Percentiles rank a stretch among this genome's conserved stretches.
These are phyloP conservation scores for Hyphopichia homilentoma DNA, from an alignment of 805 yeast genomes.

Conservation along the genomic window DNA sequence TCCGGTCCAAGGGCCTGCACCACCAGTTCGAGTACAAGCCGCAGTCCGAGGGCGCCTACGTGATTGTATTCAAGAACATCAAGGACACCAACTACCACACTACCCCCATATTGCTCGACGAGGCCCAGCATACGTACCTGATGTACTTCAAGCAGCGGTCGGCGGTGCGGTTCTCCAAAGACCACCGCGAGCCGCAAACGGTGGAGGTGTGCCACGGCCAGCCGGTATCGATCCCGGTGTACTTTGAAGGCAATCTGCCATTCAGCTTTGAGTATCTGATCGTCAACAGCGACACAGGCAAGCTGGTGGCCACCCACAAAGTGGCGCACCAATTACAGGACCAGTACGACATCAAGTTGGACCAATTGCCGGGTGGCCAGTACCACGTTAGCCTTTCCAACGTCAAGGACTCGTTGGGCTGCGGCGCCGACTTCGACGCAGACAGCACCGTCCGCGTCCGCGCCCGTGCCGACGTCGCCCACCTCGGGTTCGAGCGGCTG, in stretches of 20 bases:
- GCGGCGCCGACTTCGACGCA: constrained; percentile 66
- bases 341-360: too few relatives aligned
- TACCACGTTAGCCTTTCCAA: constrained; percentile 61
- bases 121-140: constrained; percentile 49
- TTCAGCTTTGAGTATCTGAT: constrained; percentile 68
- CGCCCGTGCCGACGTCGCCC: constrained; percentile 70
- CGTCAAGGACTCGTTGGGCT: constrained; percentile 71
- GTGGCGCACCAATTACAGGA: too few relatives aligned
- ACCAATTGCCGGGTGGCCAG: constrained; percentile 87
- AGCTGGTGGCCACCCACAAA: constrained; percentile 20
- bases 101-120: constrained; percentile 27
- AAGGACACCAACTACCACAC: constrained; percentile 59
- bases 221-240: constrained; percentile 43
- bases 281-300: constrained; percentile 37
- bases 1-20: constrained; percentile 22
- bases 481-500: constrained; percentile 25
- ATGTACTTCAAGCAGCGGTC: constrained; percentile 75
- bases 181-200: too few relatives aligned
- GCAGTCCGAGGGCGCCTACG: constrained; percentile 73
- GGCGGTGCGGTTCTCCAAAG: constrained; percentile 23
- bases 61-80: constrained; percentile 62
- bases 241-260: constrained; percentile 77
- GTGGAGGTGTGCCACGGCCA: constrained; percentile 29
- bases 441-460: constrained; percentile 52
- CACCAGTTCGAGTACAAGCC: constrained; percentile 65